Conservation (phyloP, 495 filamentous ascomycete genomes). For the Beverwykella pulmonaria region DNA sequence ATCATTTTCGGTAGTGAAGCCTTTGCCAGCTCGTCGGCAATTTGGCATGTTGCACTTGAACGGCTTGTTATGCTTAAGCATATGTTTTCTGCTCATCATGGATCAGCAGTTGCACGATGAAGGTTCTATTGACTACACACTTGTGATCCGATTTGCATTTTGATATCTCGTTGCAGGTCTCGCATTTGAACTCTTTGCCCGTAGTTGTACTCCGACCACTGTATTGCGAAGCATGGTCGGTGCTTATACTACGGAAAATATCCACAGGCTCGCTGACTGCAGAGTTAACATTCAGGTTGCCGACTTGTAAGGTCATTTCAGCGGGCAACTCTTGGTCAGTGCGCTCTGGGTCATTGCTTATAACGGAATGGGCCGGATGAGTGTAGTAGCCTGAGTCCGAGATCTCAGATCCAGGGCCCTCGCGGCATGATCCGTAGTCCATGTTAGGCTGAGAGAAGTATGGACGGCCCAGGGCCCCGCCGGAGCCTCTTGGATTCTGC, state of each 20-base stretch:
- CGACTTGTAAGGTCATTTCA: slow-evolving; percentile 15
- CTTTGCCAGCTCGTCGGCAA: slow-evolving; percentile 61
- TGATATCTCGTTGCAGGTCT: slow-evolving; percentile 29
- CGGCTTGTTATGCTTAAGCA: slow-evolving; percentile 73
- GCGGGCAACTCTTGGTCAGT: slow-evolving; percentile 22
- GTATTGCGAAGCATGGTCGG: slow-evolving; percentile 22
- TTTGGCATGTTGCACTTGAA: slow-evolving; percentile 64
- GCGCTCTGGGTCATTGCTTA: slow-evolving; percentile 23
- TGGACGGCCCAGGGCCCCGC: neutral
- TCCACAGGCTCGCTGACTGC: slow-evolving; percentile 16
- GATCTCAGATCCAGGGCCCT: slow-evolving; percentile 17
- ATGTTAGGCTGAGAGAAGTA: slow-evolving; percentile 15
- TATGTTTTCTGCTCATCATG: slow-evolving; percentile 69
- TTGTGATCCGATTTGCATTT: slow-evolving; percentile 41
- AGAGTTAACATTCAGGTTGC: slow-evolving; percentile 20
- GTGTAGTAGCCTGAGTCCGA: slow-evolving; percentile 38
- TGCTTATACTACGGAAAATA: neutral
- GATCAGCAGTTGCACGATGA: slow-evolving; percentile 11
- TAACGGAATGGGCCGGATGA: slow-evolving; percentile 22
- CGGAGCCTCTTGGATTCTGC: slow-evolving; percentile 17
- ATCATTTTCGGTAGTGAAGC: slow-evolving; percentile 85
- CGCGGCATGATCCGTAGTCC: slow-evolving; percentile 14
- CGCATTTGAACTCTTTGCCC: slow-evolving; percentile 29
- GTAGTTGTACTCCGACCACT: slow-evolving; percentile 15
- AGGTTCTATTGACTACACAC: slow-evolving; percentile 9